phyloP scores from a whole-genome alignment of 345 rosid species.

The Tarenaya hassleriana region DNA sequence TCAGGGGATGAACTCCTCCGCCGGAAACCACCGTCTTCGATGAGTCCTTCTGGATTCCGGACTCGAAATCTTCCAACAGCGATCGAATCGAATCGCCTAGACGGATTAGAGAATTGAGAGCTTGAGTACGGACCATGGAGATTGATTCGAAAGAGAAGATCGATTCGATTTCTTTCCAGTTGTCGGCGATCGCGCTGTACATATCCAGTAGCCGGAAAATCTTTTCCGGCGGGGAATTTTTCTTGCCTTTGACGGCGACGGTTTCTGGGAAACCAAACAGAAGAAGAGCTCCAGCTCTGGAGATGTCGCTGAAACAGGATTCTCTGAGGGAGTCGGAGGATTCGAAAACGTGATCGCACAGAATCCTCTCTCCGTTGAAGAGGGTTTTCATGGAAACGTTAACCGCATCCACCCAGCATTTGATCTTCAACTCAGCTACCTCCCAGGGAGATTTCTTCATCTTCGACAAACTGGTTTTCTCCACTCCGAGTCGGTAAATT shows the following conservation, averaged over 20 bases:
- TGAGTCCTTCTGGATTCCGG: constrained; percentile 42
- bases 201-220: constrained; percentile 61
- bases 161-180: constrained; percentile 55
- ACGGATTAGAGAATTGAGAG: constrained; percentile 41
- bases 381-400: constrained; percentile 54
- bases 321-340: constrained; percentile 42
- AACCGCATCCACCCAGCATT: constrained; percentile 59
- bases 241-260: constrained; percentile 46
- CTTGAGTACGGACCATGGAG: constrained; percentile 40
- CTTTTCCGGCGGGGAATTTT: constrained; percentile 33
- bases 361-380: constrained; percentile 53
- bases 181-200: constrained; percentile 45
- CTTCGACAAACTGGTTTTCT: constrained; percentile 32
- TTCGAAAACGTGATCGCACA: constrained; percentile 64
- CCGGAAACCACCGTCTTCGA: constrained; percentile 39
- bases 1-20: constrained; percentile 66
- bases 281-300: constrained; percentile 45
- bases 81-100: constrained; percentile 38
- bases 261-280: constrained; percentile 63
- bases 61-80: constrained; percentile 40
- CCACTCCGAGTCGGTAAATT: constrained; percentile 50
- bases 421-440: constrained; percentile 41
- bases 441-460: constrained; percentile 48
- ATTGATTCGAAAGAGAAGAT: constrained; percentile 55
- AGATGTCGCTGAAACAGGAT: constrained; percentile 58